Evolutionary conservation across 129 eudicot species (phyloP), one percentile per base, ranked within the genome.

Genomic region (Artemisia argyi): DNA sequence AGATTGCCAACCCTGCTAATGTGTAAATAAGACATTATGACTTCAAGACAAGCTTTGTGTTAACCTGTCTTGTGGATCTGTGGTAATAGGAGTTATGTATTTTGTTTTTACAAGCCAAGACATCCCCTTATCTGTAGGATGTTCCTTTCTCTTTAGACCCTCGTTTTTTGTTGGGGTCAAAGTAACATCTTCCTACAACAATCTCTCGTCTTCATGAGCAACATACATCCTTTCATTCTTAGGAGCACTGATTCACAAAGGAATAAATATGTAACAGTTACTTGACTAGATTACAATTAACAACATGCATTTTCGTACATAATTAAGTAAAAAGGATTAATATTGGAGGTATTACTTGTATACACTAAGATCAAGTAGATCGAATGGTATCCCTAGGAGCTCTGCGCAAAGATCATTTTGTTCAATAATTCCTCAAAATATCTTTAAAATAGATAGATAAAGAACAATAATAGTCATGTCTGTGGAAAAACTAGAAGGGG

Each of bases 31-130:
- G 56, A 65, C 72, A 64, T 63, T 30, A 18, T 39, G 50, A 35
- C 26, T 14, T 20, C 22, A 20, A 20, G 22, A 20, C 22, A 20
- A 20, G 22, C 22, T 20, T 20, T 54, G 22, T 39, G 16, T 14
- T 47, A 48, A 93, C 98, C 98, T 90, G 96, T 82, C 88, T 85
- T 72, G 95, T 61, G 97, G 83, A 11, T 93, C 97, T 51, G 80
- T 84, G 83, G 91, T 93, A 49, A 93, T 78, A 63, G 98, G 97
- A 77, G 98, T 90, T 24, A 93, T 90, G 56, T 93, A 93, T 75
- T 93, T 96, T 16, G 98, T 93, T 72, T 93, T 93, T 71, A 93
- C 98, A 39, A 93, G 87, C 98, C 98, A 93, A 80, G 98, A 84
- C 67, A 93, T 77, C 64, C 98, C 98, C 83, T 90, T 74, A 79